Conservation (phyloP, 176 grass and related monocot genomes). For the Chrysopogon serrulatus region DNA sequence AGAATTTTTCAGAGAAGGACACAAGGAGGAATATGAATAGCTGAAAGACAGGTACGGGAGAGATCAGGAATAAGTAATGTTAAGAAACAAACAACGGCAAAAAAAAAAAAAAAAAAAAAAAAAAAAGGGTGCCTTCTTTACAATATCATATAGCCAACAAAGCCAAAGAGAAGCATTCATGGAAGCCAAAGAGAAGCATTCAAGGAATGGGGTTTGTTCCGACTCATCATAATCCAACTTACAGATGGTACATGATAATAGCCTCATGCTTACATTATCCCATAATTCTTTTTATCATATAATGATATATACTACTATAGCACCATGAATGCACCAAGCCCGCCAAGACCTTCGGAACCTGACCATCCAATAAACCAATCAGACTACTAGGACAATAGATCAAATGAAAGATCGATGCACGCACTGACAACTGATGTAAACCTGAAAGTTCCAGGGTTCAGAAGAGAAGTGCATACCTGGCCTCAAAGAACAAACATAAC, state of each 20-base stretch:
- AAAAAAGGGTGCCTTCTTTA: conserved; percentile 9
- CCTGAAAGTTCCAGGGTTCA: not conserved
- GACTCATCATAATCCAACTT: conserved; percentile 18
- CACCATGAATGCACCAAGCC: not conserved
- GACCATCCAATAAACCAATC: not conserved
- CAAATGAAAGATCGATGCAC: not conserved
- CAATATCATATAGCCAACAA: not conserved
- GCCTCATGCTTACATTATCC: conserved; percentile 6
- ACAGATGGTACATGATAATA: conserved; percentile 28
- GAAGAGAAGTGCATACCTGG: conserved; percentile 19
- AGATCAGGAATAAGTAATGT: not conserved
- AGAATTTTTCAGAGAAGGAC: not conserved
- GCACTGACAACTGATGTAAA: not conserved
- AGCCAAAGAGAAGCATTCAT: not conserved
- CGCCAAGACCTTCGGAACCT: conserved; percentile 39
- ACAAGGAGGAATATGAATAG: not conserved
- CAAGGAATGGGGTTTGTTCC: not conserved
- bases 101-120: not conserved
- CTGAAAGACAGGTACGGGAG: not conserved
- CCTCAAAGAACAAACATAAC: conserved; percentile 28
- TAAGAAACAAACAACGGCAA: not conserved
- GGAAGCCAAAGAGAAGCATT: not conserved
- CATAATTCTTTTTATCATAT: not conserved
- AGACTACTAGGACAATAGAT: not conserved
- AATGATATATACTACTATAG: not conserved